Evolutionary conservation across 176 grass and related monocot species (phyloP).

Genomic region (Puya raimondii): DNA sequence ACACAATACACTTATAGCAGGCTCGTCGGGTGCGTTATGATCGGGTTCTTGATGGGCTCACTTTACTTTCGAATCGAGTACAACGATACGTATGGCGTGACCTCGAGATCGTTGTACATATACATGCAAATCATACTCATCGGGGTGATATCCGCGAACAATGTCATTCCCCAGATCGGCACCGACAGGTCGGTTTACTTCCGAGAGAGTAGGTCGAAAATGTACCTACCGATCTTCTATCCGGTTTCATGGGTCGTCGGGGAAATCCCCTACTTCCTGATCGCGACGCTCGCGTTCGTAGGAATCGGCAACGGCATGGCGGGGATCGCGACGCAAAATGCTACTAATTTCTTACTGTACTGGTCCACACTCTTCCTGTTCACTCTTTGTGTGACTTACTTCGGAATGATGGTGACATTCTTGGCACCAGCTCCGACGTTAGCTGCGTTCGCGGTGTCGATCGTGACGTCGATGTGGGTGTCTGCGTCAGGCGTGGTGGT

Average conservation of each 20-base stretch:
- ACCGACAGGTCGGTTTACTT: no score
- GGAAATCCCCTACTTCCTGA: slow-evolving; percentile 25
- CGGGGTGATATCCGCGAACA: no score
- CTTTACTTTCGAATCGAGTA: no score
- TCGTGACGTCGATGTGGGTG: slow-evolving; percentile 25
- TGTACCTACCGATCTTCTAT: slow-evolving; percentile 24
- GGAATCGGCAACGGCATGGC: slow-evolving; percentile 31
- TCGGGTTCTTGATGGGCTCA: no score
- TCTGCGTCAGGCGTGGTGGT: slow-evolving; percentile 23
- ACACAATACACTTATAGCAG: no score
- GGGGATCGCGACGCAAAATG: slow-evolving; percentile 10
- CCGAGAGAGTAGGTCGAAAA: no score
- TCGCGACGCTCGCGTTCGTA: slow-evolving; percentile 15
- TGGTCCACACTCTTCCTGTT: slow-evolving; percentile 23
- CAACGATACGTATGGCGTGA: no score
- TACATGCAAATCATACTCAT: no score
- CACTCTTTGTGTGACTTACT: slow-evolving; percentile 28
- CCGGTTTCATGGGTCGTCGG: slow-evolving; percentile 24
- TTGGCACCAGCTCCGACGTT: slow-evolving; percentile 17
- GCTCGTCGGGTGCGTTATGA: no score
- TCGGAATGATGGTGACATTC: slow-evolving; percentile 28
- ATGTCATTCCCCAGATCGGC: no score
- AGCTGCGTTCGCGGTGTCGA: slow-evolving; percentile 19
- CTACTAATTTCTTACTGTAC: slow-evolving; percentile 9
- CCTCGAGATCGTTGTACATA: no score